Conservation (phyloP, 2,329 filamentous ascomycete species). For the Pseudophaeomoniella oleicola region DNA sequence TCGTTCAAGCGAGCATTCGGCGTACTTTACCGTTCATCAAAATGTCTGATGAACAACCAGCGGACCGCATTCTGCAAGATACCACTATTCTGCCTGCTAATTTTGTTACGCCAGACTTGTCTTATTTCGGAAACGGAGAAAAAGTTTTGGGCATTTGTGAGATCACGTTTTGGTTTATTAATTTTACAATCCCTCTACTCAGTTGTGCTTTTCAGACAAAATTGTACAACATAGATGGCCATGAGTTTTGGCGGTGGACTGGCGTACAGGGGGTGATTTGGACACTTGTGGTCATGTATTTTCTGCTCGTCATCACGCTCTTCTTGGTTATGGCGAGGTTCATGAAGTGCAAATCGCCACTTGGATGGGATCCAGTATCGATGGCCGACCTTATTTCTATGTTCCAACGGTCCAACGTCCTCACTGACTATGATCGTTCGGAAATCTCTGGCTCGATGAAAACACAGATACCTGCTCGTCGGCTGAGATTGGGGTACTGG, state of each 20-base stretch:
- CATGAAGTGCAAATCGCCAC: slow-evolving; percentile 50
- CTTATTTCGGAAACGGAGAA: slow-evolving; percentile 55
- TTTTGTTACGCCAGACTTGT: slow-evolving; percentile 53
- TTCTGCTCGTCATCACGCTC: slow-evolving; percentile 46
- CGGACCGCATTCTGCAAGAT: slow-evolving; percentile 48
- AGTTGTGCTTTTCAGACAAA: slow-evolving; percentile 60
- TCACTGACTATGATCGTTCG: slow-evolving; percentile 55
- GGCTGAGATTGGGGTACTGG: slow-evolving; percentile 78
- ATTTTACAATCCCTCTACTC: slow-evolving; percentile 69
- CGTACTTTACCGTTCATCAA: slow-evolving; percentile 63
- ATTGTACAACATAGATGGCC: slow-evolving; percentile 42
- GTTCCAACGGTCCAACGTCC: slow-evolving; percentile 64
- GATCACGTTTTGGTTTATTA: slow-evolving; percentile 59
- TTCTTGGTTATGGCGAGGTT: slow-evolving; percentile 51
- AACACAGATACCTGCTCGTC: slow-evolving; percentile 39
- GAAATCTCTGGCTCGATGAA: slow-evolving; percentile 38
- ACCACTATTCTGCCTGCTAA: slow-evolving; percentile 45
- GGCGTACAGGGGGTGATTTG: slow-evolving; percentile 65
- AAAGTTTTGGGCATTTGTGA: slow-evolving; percentile 52
- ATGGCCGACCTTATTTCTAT: slow-evolving; percentile 69
- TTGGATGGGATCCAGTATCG: slow-evolving; percentile 73
- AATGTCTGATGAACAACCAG: slow-evolving; percentile 52
- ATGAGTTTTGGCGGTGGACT: slow-evolving; percentile 61
- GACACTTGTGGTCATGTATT: slow-evolving; percentile 61
- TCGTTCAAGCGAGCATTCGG: slow-evolving; percentile 58